Conservation (phyloP, 164 flowering plant genomes). For the Chimonanthus salicifolius region DNA sequence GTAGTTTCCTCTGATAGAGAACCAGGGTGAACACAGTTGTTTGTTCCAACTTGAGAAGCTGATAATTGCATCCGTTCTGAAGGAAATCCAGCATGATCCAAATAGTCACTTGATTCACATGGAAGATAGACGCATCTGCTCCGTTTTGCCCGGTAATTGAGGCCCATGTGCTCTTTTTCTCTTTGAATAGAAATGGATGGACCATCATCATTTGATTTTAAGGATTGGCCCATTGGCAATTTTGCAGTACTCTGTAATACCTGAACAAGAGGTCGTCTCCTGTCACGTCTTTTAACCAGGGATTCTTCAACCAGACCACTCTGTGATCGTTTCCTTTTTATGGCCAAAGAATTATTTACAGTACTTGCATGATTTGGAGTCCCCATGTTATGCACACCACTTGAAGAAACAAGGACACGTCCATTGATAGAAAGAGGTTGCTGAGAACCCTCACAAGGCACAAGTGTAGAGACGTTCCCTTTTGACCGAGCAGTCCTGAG, state of each 20-base stretch:
- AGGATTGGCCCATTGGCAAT: conserved; percentile 20
- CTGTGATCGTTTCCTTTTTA: conserved; percentile 32
- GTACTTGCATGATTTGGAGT: conserved; percentile 25
- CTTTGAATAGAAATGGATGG: conserved; percentile 32
- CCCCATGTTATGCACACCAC: conserved; percentile 22
- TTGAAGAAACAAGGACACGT: conserved; percentile 17
- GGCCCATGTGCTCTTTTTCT: conserved; percentile 32
- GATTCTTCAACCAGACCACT: conserved; percentile 18
- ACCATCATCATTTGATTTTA: conserved; percentile 27
- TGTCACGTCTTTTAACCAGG: conserved; percentile 28
- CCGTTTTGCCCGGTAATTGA: conserved; percentile 42
- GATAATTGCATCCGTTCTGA: conserved; percentile 30
- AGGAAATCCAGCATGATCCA: conserved; percentile 25
- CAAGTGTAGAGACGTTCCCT: conserved; percentile 28
- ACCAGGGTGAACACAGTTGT: conserved; percentile 21
- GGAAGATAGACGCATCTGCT: conserved; percentile 45
- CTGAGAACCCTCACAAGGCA: conserved; percentile 25
- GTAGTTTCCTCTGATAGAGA: conserved; percentile 34
- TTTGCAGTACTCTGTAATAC: conserved; percentile 38
- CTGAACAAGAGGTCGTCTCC: conserved; percentile 43
- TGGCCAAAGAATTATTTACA: conserved; percentile 23
- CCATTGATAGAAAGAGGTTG: conserved; percentile 19
- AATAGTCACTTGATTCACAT: conserved; percentile 31
- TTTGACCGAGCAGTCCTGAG: conserved; percentile 44
- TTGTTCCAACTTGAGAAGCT: conserved; percentile 23